Conservation (phyloP, 768 basidiomycete genomes). For the Saitozyma sp. region DNA sequence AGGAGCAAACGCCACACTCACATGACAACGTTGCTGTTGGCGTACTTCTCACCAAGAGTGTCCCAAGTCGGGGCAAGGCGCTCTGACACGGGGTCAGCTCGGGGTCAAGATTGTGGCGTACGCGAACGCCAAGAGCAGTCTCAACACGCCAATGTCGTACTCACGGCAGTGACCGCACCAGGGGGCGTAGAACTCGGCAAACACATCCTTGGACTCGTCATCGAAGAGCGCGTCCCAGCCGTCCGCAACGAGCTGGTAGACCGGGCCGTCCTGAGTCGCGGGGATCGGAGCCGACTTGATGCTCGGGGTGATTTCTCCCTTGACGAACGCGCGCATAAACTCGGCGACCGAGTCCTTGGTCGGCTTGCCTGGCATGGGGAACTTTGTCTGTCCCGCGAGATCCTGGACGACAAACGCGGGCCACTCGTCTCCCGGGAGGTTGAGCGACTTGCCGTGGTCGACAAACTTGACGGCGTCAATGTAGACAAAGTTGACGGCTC, state of each 20-base stretch:
- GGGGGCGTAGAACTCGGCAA: constrained; percentile 94
- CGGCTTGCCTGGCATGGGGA: constrained; percentile 65
- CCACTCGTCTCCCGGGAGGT: constrained; percentile 81
- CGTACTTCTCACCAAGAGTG: constrained; percentile 79
- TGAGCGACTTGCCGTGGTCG: constrained; percentile 93
- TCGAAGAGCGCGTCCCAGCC: constrained; percentile 82
- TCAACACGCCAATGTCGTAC: background rate
- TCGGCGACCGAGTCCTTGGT: constrained; percentile 62
- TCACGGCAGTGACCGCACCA: constrained; percentile 64
- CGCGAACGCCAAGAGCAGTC: background rate
- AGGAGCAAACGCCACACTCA: constrained; percentile 50
- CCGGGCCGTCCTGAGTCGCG: constrained; percentile 74
- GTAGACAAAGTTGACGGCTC: constrained; percentile 94
- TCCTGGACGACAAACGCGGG: constrained; percentile 93
- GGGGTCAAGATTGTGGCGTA: too few species aligned
- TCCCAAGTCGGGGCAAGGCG: constrained; percentile 95
- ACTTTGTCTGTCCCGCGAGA: constrained; percentile 70
- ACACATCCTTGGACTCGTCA: constrained; percentile 86
- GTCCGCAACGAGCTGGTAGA: constrained; percentile 80
- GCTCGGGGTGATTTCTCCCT: constrained; percentile 72
- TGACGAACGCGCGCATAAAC: constrained; percentile 67
- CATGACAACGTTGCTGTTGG: constrained; percentile 72
- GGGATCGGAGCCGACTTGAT: constrained; percentile 91
- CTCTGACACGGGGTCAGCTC: constrained; percentile 24
- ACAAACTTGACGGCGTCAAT: constrained; percentile 93